These are phyloP conservation scores for Gaertneriomyces semiglobifer DNA, from an alignment of 192 early-diverging fungal genomes.

Conservation along the genomic window DNA sequence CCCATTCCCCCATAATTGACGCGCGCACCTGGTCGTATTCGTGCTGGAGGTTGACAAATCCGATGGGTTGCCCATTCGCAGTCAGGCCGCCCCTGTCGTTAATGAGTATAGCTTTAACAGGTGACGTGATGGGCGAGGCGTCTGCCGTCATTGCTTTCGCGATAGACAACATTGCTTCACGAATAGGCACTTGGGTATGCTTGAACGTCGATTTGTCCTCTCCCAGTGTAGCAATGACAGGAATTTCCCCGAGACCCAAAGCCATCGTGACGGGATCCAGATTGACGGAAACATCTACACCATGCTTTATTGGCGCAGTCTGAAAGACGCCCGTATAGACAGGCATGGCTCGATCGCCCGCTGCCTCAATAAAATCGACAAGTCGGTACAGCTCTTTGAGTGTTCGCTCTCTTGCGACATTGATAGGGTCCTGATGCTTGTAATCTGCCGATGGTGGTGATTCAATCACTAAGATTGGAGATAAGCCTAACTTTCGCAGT, in stretches of 20 bases:
- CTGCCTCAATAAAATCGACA: constrained; percentile 68
- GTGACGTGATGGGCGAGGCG: constrained; percentile 29
- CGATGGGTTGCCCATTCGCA: constrained; percentile 52
- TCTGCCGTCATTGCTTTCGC: constrained; percentile 24
- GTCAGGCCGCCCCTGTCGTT: constrained; percentile 66
- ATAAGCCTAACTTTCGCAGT: constrained; percentile 61
- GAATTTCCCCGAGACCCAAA: constrained; percentile 63
- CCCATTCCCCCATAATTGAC: constrained; percentile 20
- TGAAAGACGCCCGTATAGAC: constrained; percentile 59
- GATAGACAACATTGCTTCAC: constrained; percentile 55
- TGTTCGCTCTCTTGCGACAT: constrained; percentile 29
- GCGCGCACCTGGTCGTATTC: constrained; percentile 60
- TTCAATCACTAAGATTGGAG: constrained; percentile 64
- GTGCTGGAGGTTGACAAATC: constrained; percentile 79
- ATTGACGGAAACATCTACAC: constrained; percentile 29
- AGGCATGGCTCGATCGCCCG: constrained; percentile 67
- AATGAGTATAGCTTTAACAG: constrained; percentile 64
- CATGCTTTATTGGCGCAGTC: constrained; percentile 24
- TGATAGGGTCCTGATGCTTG: too few species aligned
- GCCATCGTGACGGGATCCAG: constrained; percentile 52
- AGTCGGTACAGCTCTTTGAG: constrained; percentile 55
- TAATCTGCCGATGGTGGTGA: background rate
- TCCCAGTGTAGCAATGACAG: constrained; percentile 50
- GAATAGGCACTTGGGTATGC: constrained; percentile 25
- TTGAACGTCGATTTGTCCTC: constrained; percentile 30